phyloP scores from a whole-genome alignment of 148 eudicot genomes.

The Euryodendron excelsum region DNA sequence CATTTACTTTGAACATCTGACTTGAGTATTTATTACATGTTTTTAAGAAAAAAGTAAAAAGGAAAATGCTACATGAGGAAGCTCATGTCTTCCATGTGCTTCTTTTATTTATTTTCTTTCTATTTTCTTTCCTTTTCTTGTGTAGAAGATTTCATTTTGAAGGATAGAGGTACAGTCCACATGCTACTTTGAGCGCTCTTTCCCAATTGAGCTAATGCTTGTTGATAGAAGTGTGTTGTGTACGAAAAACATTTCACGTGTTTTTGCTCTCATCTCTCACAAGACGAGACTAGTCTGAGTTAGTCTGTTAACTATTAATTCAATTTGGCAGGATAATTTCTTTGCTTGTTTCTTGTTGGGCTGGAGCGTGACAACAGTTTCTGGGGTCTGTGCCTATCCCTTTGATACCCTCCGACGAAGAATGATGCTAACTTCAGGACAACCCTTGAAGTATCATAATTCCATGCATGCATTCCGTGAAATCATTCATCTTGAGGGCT shows the following conservation, averaged over 20 bases:
- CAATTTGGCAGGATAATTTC: slow-evolving; percentile 69
- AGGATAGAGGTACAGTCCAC: neutral
- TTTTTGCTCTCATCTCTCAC: neutral
- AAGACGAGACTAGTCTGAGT: neutral
- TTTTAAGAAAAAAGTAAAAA: neutral
- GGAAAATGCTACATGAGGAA: neutral
- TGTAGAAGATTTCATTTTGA: neutral
- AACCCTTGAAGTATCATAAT: slow-evolving; percentile 59
- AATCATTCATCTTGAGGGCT: slow-evolving; percentile 69
- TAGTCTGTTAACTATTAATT: neutral
- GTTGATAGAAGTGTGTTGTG: neutral
- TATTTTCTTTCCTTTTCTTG: neutral
- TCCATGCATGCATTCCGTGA: slow-evolving; percentile 67
- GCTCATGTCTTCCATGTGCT: neutral
- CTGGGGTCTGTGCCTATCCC: slow-evolving; percentile 89
- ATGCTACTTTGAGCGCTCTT: neutral
- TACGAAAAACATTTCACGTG: neutral
- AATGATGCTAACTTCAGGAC: slow-evolving; percentile 97
- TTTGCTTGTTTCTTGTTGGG: slow-evolving; percentile 86
- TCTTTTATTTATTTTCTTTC: neutral
- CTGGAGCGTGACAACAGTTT: slow-evolving; percentile 79
- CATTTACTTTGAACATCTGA: neutral
- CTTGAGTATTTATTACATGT: neutral
- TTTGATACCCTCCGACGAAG: slow-evolving; percentile 86
- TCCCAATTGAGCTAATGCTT: neutral